Evolutionary conservation across 1,139 yeast genomes (phyloP).

Genomic region (Protomyces arabidopsidicola): DNA sequence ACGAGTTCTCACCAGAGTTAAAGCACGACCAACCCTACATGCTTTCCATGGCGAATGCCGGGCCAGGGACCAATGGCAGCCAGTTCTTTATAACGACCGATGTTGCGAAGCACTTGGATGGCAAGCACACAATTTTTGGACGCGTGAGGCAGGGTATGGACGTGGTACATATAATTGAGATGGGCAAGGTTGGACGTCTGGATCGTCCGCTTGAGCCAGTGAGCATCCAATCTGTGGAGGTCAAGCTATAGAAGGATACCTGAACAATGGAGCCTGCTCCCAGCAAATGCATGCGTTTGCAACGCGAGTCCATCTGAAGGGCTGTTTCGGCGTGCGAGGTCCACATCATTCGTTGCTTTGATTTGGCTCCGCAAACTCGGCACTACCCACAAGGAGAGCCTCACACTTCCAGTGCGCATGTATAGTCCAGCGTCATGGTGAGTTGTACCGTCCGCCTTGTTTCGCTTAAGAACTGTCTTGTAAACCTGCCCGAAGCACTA

Average conservation of each 20-base stretch:
- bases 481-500: conserved; percentile 54
- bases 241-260: background rate
- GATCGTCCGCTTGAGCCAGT: conserved; percentile 42
- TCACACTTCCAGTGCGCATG: too few relatives aligned
- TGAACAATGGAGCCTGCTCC: too few relatives aligned
- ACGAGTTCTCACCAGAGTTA: conserved; percentile 45
- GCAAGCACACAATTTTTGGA: conserved; percentile 60
- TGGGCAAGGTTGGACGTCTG: conserved; percentile 35
- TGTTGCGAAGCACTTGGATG: conserved; percentile 48
- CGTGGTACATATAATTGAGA: conserved; percentile 40
- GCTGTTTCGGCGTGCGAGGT: too few relatives aligned
- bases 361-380: too few relatives aligned
- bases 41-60: conserved; percentile 61
- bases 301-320: too few relatives aligned
- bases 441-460: conserved; percentile 36
- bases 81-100: conserved; percentile 56
- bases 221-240: conserved; percentile 33
- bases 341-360: too few relatives aligned
- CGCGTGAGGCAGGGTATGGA: conserved; percentile 46
- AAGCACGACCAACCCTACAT: conserved; percentile 46
- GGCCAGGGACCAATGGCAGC: conserved; percentile 58
- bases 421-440: background rate
- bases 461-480: conserved; percentile 52
- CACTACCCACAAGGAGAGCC: too few relatives aligned
- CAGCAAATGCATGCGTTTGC: too few relatives aligned